These are phyloP conservation scores for Trichoderma sp. DNA, from an alignment of 2,329 filamentous ascomycete genomes.

Conservation along the genomic window DNA sequence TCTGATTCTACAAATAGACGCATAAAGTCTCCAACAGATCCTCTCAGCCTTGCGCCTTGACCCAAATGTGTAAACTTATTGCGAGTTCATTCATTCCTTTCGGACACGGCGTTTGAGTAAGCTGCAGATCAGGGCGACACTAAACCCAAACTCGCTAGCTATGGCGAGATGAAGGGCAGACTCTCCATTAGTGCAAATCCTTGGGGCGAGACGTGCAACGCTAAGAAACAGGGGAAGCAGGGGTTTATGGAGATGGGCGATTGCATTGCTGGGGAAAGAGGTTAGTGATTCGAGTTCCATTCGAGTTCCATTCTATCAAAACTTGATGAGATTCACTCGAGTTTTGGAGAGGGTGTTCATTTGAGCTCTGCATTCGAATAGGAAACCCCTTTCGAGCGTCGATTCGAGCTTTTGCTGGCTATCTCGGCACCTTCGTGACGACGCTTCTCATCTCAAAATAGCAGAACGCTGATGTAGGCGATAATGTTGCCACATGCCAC, in stretches of 20 bases:
- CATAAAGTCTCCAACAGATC: background rate
- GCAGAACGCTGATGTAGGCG: background rate
- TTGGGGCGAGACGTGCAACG: background rate
- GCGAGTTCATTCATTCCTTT: background rate
- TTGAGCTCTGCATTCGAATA: background rate
- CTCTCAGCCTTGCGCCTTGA: background rate
- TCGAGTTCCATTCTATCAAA: background rate
- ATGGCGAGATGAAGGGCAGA: slow-evolving; percentile 13
- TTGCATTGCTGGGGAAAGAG: background rate
- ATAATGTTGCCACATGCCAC: background rate
- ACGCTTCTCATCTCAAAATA: background rate
- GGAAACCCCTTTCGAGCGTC: background rate
- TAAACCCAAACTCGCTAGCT: background rate
- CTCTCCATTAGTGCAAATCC: background rate
- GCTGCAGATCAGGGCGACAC: background rate
- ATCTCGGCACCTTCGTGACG: background rate
- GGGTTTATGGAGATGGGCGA: background rate
- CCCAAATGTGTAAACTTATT: background rate
- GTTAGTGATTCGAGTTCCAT: background rate
- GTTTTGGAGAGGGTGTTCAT: background rate
- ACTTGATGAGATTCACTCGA: background rate
- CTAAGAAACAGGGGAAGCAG: background rate
- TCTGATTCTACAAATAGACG: background rate
- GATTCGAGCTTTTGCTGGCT: background rate
- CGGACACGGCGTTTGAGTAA: background rate